Evolutionary conservation across 306 rosid species (phyloP).

Genomic region (Gillenia trifoliata): DNA sequence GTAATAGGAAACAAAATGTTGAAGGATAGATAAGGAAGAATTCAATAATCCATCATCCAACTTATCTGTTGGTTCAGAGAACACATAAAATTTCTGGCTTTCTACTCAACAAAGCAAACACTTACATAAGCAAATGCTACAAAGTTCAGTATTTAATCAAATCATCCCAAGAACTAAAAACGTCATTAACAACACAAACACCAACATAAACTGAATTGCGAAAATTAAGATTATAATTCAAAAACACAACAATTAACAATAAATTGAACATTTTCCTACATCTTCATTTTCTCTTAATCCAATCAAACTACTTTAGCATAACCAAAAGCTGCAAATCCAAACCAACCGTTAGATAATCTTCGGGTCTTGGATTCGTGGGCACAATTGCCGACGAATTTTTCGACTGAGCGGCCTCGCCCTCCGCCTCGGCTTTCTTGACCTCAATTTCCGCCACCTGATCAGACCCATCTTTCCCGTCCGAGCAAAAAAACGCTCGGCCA

Average conservation of each 20-base stretch:
- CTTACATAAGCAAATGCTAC: background rate
- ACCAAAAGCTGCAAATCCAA: background rate
- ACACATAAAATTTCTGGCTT: background rate
- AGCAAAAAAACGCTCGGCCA: slow-evolving; percentile 65
- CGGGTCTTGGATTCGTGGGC: slow-evolving; percentile 80
- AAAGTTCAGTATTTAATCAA: background rate
- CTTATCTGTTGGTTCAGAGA: background rate
- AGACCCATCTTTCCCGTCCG: slow-evolving; percentile 65
- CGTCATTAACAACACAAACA: background rate
- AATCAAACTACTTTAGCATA: background rate
- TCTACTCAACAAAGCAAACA: background rate
- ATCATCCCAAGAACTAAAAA: background rate
- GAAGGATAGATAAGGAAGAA: background rate
- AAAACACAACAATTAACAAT: background rate
- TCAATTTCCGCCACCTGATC: slow-evolving; percentile 51
- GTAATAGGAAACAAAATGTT: background rate
- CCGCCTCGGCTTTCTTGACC: slow-evolving; percentile 46
- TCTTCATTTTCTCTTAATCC: background rate
- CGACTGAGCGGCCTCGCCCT: slow-evolving; percentile 32
- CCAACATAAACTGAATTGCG: background rate
- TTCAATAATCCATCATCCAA: background rate
- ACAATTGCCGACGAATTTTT: slow-evolving; percentile 75
- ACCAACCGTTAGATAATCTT: slow-evolving; percentile 89
- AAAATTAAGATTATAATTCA: background rate
- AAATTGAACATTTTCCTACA: background rate